Base-by-base conservation (phyloP, 495 filamentous ascomycete species). In the Haplographium delicatum region DNA sequence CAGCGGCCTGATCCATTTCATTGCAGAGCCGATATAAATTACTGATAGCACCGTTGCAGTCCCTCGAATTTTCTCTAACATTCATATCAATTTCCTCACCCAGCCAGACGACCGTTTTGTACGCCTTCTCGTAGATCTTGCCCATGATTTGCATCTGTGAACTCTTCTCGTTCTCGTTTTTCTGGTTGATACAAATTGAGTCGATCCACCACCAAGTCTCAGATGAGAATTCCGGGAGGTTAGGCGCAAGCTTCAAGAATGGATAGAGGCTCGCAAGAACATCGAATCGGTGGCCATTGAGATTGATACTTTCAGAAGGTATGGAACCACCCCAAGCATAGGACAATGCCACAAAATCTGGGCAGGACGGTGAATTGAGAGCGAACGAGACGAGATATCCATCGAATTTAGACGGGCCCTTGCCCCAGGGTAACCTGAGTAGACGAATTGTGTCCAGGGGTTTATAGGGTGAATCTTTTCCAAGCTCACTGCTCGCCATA, bases 101-200 rank as follows among this genome's bases (percentile, higher is more conserved):
- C 20, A 43, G 63, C 68, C 68, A 71, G 8, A 68, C 59, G 31
- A 62, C 31, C n/a, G 67, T 64, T 3, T 39, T 26, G 2, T 18
- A 44, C 3, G 65, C 64, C 27, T 54, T 45, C 0, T 18, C 41
- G 48, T 71, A 71, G 22, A 71, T 68, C 53, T 43, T 49, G 2
- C 46, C 50, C 61, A 63, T 63, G 1, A 48, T 23, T 41, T 57
- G 50, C 6, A 63, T 50, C 25, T 63, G 58, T 9, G 25, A 18
- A 2, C 20, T 20, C 1, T 23, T 44, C 37, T 64, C 62, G 8
- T 26, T 23, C 0, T 20, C 0, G 23, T 64, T 46, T 9, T 20
- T 16, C 37, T 63, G 55, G 30, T 62, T 54, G 33, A 68, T 67
- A 44, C 61, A 68, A 3, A 67, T 23, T 0, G 58, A 58, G 45